Evolutionary conservation across 1,139 yeast genomes (phyloP), one percentile per base, ranked within the genome.

Genomic region (Blastobotrys buckinghamii): DNA sequence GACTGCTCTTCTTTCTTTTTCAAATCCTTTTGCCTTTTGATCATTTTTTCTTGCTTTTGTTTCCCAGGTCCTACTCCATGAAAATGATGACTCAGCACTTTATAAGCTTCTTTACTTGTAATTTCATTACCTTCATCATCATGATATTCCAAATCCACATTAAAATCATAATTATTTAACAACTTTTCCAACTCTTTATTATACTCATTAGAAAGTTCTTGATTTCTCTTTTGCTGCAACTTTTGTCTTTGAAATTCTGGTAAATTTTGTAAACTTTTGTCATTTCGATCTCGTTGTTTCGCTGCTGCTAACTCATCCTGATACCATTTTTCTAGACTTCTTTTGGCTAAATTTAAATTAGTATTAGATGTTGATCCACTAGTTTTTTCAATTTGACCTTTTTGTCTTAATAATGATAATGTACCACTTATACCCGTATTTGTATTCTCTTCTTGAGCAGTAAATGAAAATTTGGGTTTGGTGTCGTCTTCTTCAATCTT

Each of bases 1-100:
- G 65, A 51, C 41, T 55, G 54, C 22, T 60, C 55, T 50, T 63
- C 61, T 42, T 51, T 50, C 49, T 62, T 59, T 46, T 56, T 57
- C 52, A 62, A 69, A 48, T 65, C 70, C 49, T 62, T 69, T 46
- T 61, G 67, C 53, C 54, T 68, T 61, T 62, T 66, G 47, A 59
- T 56, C 55, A 61, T 66, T 61, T 65, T 70, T 56, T 64, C 76
- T 42, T 62, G 63, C 58, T 74, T 74, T 44, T 64, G 67, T 50
- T 72, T 71, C 35, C 77, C 74, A 40, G 77, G 65, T 36, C 72
- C 70, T 42, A 74, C 75, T 1, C 96, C 97, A 64, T 92, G 97
- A 68, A 88, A 90, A 56, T 83, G 82, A 56, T 86, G 95, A 0
- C 96, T 87, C 49, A 89, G 64, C 53, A 81, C 79, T 67, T 88